A percentile compares a stretch with the other conserved stretches of the same genome.
Conservation (phyloP, 139 green algal species). For the Chlorella sp. region DNA sequence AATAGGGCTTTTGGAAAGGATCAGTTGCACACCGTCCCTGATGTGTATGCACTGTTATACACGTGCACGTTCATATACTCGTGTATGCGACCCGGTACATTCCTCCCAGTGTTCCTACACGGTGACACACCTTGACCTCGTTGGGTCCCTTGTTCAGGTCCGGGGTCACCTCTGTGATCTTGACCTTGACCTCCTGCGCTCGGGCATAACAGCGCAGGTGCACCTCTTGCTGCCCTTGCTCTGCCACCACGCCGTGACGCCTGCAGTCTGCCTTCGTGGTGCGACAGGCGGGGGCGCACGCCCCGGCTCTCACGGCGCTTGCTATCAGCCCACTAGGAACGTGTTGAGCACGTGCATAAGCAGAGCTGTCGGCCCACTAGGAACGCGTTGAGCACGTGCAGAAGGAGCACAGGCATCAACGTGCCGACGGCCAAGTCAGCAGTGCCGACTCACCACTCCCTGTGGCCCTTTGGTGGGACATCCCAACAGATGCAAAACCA, state of each 20-base stretch:
- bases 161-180: constrained; percentile 28
- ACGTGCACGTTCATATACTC: neutral
- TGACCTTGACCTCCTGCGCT: constrained; percentile 35
- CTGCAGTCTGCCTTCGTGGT: no score
- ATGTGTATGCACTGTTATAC: neutral
- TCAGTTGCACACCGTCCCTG: neutral
- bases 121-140: neutral
- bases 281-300: no score
- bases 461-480: neutral
- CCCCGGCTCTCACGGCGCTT: neutral
- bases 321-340: neutral
- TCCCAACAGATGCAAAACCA: neutral
- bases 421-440: neutral
- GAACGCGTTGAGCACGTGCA: neutral
- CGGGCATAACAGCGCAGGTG: neutral
- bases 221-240: no score
- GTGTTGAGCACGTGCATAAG: neutral
- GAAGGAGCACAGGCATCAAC: neutral
- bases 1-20: neutral
- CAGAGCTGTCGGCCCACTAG: no score
- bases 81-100: neutral
- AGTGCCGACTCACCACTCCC: no score
- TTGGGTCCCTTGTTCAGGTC: constrained; percentile 9
- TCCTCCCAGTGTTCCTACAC: neutral
- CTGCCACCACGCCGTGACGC: no score